These are phyloP conservation scores for Ceratocystis destructans DNA, from an alignment of 2,329 filamentous ascomycete species.

Conservation along the genomic window DNA sequence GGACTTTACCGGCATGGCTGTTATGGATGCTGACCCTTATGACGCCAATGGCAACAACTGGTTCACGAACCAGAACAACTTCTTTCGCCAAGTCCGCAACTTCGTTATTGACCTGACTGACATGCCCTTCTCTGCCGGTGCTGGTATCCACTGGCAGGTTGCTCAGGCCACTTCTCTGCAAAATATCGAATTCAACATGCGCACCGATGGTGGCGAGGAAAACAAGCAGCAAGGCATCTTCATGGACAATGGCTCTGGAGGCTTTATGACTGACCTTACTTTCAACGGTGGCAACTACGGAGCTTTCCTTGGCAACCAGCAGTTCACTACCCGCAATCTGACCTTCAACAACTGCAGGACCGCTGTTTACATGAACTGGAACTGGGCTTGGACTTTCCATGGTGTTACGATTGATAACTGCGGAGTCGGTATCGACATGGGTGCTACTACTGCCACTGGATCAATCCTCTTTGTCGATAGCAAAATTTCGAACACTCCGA, in stretches of 20 bases:
- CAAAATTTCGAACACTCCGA: slow-evolving; percentile 57
- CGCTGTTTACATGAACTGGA: slow-evolving; percentile 81
- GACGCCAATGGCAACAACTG: slow-evolving; percentile 52
- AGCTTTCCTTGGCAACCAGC: slow-evolving; percentile 71
- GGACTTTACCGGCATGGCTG: slow-evolving; percentile 70
- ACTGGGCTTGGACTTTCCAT: slow-evolving; percentile 77
- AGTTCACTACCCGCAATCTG: slow-evolving; percentile 74
- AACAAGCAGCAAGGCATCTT: slow-evolving; percentile 67
- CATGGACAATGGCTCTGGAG: slow-evolving; percentile 74
- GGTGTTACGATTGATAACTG: slow-evolving; percentile 61
- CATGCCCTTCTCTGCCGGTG: slow-evolving; percentile 46
- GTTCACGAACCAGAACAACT: slow-evolving; percentile 73
- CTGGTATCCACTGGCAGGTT: slow-evolving; percentile 74
- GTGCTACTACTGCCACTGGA: slow-evolving; percentile 60
- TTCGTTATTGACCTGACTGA: slow-evolving; percentile 63
- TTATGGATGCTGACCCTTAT: slow-evolving; percentile 85
- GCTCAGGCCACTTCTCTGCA: slow-evolving; percentile 70
- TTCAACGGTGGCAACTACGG: slow-evolving; percentile 74
- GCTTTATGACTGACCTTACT: slow-evolving; percentile 68
- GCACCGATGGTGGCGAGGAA: slow-evolving; percentile 44
- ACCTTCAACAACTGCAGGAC: slow-evolving; percentile 72
- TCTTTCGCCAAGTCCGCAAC: slow-evolving; percentile 72
- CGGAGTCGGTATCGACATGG: slow-evolving; percentile 64
- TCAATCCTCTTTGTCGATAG: slow-evolving; percentile 76
- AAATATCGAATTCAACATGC: slow-evolving; percentile 72